These are phyloP conservation scores for Phialemoniopsis sp. DNA, from an alignment of 2,329 filamentous ascomycete genomes.

Conservation along the genomic window DNA sequence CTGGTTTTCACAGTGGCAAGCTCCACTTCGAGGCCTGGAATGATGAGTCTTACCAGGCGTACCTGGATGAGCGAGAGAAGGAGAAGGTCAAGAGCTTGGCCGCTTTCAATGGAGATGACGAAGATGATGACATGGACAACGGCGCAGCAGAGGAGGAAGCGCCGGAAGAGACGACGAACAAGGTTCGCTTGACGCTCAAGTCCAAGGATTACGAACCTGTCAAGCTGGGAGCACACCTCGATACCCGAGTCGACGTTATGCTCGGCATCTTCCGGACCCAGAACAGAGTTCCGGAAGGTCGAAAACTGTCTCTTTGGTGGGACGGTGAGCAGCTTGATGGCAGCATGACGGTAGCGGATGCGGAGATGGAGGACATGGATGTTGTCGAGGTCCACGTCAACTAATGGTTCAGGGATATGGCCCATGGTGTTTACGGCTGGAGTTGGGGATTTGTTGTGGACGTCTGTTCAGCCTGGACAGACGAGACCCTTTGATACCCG, in stretches of 20 bases:
- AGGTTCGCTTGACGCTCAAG: slow-evolving; percentile 49
- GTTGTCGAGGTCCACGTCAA: slow-evolving; percentile 69
- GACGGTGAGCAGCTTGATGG: slow-evolving; percentile 70
- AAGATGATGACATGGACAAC: slow-evolving; percentile 7
- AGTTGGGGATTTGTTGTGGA: too few species aligned
- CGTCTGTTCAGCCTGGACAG: too few species aligned
- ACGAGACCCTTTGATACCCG: too few species aligned
- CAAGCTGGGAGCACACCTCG: slow-evolving; percentile 44
- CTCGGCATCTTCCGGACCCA: slow-evolving; percentile 56
- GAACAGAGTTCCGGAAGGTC: slow-evolving; percentile 44
- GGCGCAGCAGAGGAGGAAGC: slow-evolving; percentile 12
- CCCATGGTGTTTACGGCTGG: too few species aligned
- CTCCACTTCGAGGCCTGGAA: slow-evolving; percentile 80
- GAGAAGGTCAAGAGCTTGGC: slow-evolving; percentile 37
- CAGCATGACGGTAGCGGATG: slow-evolving; percentile 55
- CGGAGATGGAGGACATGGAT: slow-evolving; percentile 73
- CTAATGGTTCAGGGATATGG: slow-evolving; percentile 18
- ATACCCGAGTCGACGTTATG: slow-evolving; percentile 59
- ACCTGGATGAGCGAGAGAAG: slow-evolving; percentile 44
- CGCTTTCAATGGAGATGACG: slow-evolving; percentile 27
- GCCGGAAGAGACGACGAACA: slow-evolving; percentile 17
- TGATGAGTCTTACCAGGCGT: slow-evolving; percentile 49
- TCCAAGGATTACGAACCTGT: slow-evolving; percentile 45
- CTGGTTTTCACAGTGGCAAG: slow-evolving; percentile 42
- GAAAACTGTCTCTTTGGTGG: slow-evolving; percentile 60